Evolutionary conservation across 306 rosid species (phyloP), one percentile per base, ranked within the genome.

Genomic region (Begonia peltatifolia): DNA sequence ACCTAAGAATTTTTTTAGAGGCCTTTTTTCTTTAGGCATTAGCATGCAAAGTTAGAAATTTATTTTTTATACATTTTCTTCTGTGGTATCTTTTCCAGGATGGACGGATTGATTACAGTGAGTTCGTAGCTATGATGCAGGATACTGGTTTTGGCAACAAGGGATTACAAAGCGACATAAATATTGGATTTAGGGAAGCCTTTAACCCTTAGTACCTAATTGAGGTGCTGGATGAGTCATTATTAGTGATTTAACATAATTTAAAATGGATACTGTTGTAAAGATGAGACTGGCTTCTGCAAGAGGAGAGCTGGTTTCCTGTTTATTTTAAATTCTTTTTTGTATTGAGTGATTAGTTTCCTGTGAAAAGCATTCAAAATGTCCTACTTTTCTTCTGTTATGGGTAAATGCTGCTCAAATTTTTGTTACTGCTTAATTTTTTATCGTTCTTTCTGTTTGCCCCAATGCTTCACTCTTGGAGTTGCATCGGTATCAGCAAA

Each of bases 61-160:
- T 30, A 30, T 30, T 30, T 30, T 20, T 30, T 30, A 30, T 30
- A 30, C 38, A 30, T 6, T 5, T 30, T 30, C 9, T 30, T 30
- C n/a, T n/a, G n/a, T 30, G 38, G 38, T 5, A 30, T 30, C 38
- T 30, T 71, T 77, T 76, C 35, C 94, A 90, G 99, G 99, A 90
- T 58, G 92, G 99, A n/a, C 92, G 77, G 44, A 90, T 90, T 60
- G 99, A 90, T 77, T 90, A 90, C 58, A 80, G 61, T 47, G 99
- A 90, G 79, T 90, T 90, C 70, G 86, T 60, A 35, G 99, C 86
- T 44, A 86, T 90, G 99, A 90, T 90, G 99, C 81, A 81, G 82
- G 99, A 86, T 71, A 78, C 80, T 14, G 76, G 62, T 62, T 82
- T 82, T 56, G 73, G 80, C 65, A 64, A 69, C 69, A 63, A 10